Percentiles rank a stretch among this genome's conserved stretches.
These are phyloP conservation scores for Arthrobotrys conoides DNA, from an alignment of 2,329 filamentous ascomycete species.

Conservation along the genomic window DNA sequence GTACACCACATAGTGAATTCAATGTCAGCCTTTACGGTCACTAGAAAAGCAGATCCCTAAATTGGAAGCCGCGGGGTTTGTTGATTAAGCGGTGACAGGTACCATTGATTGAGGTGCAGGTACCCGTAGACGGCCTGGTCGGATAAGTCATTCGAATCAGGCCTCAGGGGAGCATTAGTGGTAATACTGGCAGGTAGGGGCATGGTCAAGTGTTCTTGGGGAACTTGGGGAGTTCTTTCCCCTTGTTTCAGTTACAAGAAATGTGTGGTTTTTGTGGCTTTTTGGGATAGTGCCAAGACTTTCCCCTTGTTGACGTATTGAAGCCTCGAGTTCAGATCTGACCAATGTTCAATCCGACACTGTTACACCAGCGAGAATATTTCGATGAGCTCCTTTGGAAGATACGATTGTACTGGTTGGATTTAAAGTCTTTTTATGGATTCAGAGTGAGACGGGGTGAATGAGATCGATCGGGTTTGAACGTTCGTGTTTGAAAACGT, in stretches of 20 bases:
- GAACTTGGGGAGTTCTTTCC: neutral
- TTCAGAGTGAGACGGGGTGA: conserved; percentile 10
- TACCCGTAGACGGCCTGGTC: conserved; percentile 16
- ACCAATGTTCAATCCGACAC: neutral
- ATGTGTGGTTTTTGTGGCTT: conserved; percentile 32
- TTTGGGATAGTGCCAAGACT: neutral
- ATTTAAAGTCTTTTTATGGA: neutral
- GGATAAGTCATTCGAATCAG: neutral
- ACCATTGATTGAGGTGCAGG: conserved; percentile 9
- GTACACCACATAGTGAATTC: neutral
- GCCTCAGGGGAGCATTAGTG: neutral
- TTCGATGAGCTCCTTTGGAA: neutral
- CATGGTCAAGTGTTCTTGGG: conserved; percentile 1
- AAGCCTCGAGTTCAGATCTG: neutral
- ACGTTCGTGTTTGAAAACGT: conserved; percentile 7
- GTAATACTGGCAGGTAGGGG: neutral
- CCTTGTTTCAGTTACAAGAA: neutral
- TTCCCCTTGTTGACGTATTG: neutral
- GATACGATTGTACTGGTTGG: neutral
- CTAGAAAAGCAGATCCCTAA: neutral
- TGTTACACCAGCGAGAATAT: neutral
- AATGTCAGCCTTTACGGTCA: neutral
- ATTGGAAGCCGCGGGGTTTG: neutral
- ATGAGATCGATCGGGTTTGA: neutral
- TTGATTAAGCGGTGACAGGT: neutral